Base-by-base conservation (phyloP, 306 rosid genomes). In the Chamaecrista fasciculata region DNA sequence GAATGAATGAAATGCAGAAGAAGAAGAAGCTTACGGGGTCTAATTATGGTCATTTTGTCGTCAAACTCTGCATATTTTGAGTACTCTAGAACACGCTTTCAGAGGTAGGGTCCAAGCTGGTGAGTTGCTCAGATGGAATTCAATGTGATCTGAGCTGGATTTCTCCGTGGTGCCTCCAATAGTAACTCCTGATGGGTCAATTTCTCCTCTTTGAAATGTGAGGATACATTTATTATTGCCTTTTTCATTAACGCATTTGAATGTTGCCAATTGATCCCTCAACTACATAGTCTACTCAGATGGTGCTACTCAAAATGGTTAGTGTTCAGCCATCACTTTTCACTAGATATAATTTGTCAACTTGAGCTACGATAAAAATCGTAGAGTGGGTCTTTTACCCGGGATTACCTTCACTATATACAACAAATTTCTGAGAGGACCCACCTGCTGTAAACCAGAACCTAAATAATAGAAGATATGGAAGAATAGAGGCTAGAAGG, bases 81-180 rank as follows among this genome's bases (percentile, higher is more conserved):
- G 11, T 33, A 8, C 46, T 59, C 24, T 11, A 4, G 11, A 12
- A 6, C 61, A 48, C 79, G 21, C 61, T 53, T 62, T 68, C 29
- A 29, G 44, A 29, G 44, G 55, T 39, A 16, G 18, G 59, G 66
- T 40, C 52, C 71, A 62, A 20, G 69, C 46, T 69, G 46, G 36
- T 8, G 14, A 25, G 43, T 36, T 16, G 8, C 33, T 72, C 14
- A 69, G 21, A 37, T 47, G 63, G 60, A 60, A 73, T 73, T 62
- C 25, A 53, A 43, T 1, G 10, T 18, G 11, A 8, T 15, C 7
- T 57, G 77, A 70, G 76, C 74, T 48, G 42, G 25, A 72, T 68
- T 46, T 62, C 66, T 56, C 21, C 24, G 53, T 31, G 43, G 12
- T 40, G 51, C 5, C 23, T 23, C 5, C 12, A 33, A 18, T 26